Conservation (phyloP, 495 filamentous ascomycete genomes). For the Hypoxylon perforatum region DNA sequence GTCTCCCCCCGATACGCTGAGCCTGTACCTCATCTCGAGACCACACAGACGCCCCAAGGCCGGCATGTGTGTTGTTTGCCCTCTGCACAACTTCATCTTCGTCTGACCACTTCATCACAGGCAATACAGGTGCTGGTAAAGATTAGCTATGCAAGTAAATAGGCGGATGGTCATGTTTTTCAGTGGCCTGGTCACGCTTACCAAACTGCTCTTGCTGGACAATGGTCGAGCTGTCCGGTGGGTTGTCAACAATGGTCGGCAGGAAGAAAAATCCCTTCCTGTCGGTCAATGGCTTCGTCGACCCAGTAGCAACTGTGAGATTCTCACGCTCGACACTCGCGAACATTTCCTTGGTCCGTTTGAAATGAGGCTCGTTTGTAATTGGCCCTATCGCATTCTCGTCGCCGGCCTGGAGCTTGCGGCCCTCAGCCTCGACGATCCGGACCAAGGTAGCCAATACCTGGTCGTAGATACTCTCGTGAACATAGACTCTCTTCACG, state of each 20-base stretch:
- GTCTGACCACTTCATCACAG: conserved; percentile 59
- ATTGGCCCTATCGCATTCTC: conserved; percentile 55
- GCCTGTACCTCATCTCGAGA: conserved; percentile 56
- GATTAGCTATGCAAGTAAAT: neutral
- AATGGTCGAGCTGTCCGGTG: conserved; percentile 63
- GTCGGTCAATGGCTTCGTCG: conserved; percentile 46
- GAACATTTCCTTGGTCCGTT: conserved; percentile 56
- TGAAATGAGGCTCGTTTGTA: conserved; percentile 62
- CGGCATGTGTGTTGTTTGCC: conserved; percentile 60
- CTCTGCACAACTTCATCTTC: conserved; percentile 62
- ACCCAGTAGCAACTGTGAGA: conserved; percentile 55
- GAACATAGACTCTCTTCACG: conserved; percentile 69
- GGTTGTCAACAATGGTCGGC: conserved; percentile 70
- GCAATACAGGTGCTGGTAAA: conserved; percentile 57
- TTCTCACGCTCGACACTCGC: conserved; percentile 53
- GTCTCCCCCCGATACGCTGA: conserved; percentile 50
- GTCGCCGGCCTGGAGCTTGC: conserved; percentile 38
- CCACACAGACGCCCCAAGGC: conserved; percentile 65
- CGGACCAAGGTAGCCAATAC: conserved; percentile 60
- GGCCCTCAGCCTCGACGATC: conserved; percentile 56
- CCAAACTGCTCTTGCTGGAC: conserved; percentile 60
- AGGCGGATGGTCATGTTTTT: neutral
- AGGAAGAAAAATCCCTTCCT: conserved; percentile 61
- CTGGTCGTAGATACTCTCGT: conserved; percentile 66
- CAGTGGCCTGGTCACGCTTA: too few relatives aligned